phyloP scores from a whole-genome alignment of 2,329 filamentous ascomycete species.

The Nannizziopsis arthrosporioides region DNA sequence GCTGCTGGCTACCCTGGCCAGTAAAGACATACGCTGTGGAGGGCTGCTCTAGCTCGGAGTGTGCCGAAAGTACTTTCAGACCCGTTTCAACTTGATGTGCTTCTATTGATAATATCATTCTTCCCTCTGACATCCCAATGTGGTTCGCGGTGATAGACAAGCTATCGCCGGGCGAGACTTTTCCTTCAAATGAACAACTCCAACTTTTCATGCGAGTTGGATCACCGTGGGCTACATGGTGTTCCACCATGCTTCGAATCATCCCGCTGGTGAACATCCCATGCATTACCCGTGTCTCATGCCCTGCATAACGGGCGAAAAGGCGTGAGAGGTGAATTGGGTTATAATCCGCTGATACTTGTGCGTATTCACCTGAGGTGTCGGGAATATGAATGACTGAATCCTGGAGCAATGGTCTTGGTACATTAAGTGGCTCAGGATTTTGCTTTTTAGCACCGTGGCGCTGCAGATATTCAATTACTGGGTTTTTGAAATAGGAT shows the following conservation, averaged over 20 bases:
- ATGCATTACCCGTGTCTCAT: conserved; percentile 97
- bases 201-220: conserved; percentile 94
- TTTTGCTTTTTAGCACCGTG: conserved; percentile 89
- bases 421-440: conserved; percentile 90
- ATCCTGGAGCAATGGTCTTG: conserved; percentile 87
- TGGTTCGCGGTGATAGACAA: conserved; percentile 92
- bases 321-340: conserved; percentile 96
- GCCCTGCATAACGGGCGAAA: conserved; percentile 88
- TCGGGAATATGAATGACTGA: conserved; percentile 80
- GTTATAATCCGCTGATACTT: conserved; percentile 98
- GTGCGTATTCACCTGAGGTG: conserved; percentile 94
- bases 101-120: conserved; percentile 99
- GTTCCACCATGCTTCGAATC: conserved; percentile 89
- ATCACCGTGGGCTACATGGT: conserved; percentile 97
- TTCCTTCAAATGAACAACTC: conserved; percentile 87
- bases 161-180: conserved; percentile 94
- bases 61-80: conserved; percentile 87
- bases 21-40: conserved; percentile 35
- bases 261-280: conserved; percentile 99
- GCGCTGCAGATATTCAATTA: conserved; percentile 88
- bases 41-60: conserved; percentile 95
- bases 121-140: conserved; percentile 91
- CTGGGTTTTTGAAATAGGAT: conserved; percentile 84
- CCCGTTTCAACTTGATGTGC: conserved; percentile 89
- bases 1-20: conserved; percentile 14